Evolutionary conservation across 257 asterid genomes (phyloP).

Genomic region (Nicotiana obtusifolia): DNA sequence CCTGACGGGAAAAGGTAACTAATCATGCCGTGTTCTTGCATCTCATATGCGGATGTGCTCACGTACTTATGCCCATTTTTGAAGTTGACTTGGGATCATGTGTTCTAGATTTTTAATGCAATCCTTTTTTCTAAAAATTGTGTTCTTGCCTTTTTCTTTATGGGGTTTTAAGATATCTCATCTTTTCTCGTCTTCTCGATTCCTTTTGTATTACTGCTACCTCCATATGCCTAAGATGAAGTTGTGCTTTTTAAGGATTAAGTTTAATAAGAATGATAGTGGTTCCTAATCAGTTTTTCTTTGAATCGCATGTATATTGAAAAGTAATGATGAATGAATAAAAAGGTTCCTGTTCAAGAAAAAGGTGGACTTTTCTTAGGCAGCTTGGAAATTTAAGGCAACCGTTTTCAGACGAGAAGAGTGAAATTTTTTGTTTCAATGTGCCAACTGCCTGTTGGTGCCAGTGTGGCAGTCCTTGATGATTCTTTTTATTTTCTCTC

Average conservation of each 20-base stretch:
- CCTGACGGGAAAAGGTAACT: constrained; percentile 89
- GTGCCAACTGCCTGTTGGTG: background rate
- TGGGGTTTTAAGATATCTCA: background rate
- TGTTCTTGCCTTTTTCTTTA: background rate
- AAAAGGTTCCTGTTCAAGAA: background rate
- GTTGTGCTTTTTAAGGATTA: background rate
- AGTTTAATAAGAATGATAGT: background rate
- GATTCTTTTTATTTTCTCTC: background rate
- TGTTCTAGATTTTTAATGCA: background rate
- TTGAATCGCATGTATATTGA: background rate
- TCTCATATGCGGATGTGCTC: background rate
- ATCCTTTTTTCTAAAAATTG: background rate
- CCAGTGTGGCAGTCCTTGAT: too few species aligned
- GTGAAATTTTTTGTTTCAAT: background rate
- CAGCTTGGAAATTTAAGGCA: background rate
- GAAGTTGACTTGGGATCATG: background rate
- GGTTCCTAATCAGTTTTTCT: background rate
- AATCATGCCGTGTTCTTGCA: background rate
- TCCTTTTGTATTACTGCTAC: background rate
- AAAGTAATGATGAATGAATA: background rate
- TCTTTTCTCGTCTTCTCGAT: background rate
- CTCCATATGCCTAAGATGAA: background rate
- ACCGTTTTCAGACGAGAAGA: background rate
- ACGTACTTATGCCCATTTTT: background rate
- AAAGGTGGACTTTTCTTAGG: background rate